These are phyloP conservation scores for Pochonia chlamydosporia DNA, from an alignment of 2,329 filamentous ascomycete genomes.

Conservation along the genomic window DNA sequence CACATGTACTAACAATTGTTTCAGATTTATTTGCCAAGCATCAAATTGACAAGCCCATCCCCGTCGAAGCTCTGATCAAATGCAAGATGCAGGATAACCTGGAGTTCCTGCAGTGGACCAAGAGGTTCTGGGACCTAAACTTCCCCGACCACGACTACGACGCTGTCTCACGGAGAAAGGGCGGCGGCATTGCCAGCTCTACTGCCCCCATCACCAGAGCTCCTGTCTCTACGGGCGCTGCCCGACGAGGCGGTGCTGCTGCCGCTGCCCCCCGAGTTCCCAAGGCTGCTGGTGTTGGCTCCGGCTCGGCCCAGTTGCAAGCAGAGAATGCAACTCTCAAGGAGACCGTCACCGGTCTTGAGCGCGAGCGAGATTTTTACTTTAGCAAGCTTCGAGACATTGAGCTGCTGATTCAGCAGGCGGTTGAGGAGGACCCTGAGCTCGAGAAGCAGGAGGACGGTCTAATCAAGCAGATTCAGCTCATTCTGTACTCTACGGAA, in stretches of 20 bases:
- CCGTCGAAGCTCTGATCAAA: constrained; percentile 83
- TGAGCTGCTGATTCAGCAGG: constrained; percentile 87
- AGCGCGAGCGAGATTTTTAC: constrained; percentile 97
- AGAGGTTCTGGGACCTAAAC: constrained; percentile 96
- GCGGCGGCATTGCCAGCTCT: constrained; percentile 45
- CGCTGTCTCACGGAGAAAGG: constrained; percentile 78
- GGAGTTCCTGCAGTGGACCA: constrained; percentile 96
- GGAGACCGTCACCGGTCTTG: constrained; percentile 89
- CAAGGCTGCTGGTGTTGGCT: constrained; percentile 44
- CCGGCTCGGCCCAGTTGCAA: constrained; percentile 66
- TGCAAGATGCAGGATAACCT: constrained; percentile 99
- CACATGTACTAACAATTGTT: constrained; percentile 9
- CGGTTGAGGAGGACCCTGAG: constrained; percentile 86
- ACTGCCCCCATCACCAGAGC: constrained; percentile 33
- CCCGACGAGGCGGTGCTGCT: constrained; percentile 54
- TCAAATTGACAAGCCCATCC: constrained; percentile 81
- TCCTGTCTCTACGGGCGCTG: constrained; percentile 43
- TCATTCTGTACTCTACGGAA: constrained; percentile 95
- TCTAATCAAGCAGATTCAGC: constrained; percentile 92
- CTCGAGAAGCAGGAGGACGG: constrained; percentile 91
- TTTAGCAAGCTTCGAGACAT: constrained; percentile 98
- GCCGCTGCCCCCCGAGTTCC: constrained; percentile 40
- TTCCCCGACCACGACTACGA: constrained; percentile 98
- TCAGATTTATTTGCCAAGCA: constrained; percentile 80
- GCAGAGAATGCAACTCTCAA: constrained; percentile 85